Evolutionary conservation across 345 rosid genomes (phyloP).

Genomic region (Syzygium oleosum): DNA sequence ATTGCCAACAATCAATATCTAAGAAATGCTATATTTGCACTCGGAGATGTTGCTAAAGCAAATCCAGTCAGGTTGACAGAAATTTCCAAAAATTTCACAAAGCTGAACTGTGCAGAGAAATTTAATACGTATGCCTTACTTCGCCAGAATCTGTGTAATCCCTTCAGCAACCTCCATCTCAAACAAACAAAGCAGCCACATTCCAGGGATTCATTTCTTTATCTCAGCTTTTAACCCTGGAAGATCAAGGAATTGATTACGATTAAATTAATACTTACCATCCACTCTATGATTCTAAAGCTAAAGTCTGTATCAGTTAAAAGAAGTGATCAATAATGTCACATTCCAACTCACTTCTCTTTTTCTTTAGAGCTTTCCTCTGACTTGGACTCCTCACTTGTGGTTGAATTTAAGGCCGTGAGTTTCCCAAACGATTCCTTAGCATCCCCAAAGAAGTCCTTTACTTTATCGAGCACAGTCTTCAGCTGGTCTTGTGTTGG

Average conservation of each 20-base stretch:
- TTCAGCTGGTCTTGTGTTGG: constrained; percentile 78
- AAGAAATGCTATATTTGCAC: background rate
- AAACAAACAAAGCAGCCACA: background rate
- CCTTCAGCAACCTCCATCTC: background rate
- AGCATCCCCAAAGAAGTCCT: constrained; percentile 85
- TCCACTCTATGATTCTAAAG: background rate
- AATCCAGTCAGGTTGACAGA: background rate
- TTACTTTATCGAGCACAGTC: constrained; percentile 84
- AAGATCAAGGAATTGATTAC: background rate
- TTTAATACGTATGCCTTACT: background rate
- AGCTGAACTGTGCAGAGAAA: background rate
- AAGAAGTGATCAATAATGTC: background rate
- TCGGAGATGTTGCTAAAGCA: background rate
- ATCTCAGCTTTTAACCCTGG: constrained; percentile 29
- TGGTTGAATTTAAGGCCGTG: constrained; percentile 33
- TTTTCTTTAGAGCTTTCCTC: constrained; percentile 48
- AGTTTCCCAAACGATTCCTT: constrained; percentile 86
- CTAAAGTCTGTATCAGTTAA: background rate
- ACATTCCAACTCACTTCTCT: constrained; percentile 44
- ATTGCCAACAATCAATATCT: background rate
- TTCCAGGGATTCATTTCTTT: background rate
- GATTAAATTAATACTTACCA: background rate
- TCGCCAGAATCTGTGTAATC: background rate
- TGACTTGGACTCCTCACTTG: constrained; percentile 28
- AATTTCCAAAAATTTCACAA: background rate